These are phyloP conservation scores for Takakia lepidozioides DNA, from an alignment of 225 moss, liverwort and hornwort species.

Conservation along the genomic window DNA sequence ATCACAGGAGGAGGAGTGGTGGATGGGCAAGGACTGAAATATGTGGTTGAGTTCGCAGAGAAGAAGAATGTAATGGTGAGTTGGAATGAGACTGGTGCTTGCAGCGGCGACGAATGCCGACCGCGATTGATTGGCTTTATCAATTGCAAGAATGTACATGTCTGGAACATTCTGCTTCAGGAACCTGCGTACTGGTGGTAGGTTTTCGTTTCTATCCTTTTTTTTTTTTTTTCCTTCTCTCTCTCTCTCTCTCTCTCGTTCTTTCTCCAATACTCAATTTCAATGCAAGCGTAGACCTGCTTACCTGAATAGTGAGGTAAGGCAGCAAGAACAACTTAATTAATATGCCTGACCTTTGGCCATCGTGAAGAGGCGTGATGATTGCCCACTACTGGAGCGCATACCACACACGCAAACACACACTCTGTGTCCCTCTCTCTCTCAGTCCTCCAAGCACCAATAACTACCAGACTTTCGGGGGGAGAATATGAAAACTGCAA, in stretches of 20 bases:
- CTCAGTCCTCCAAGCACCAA: too few relatives aligned
- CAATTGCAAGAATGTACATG: conserved; percentile 53
- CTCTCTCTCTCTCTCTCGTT: not conserved
- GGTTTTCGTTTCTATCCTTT: not conserved
- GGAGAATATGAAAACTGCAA: too few relatives aligned
- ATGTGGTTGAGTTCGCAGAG: conserved; percentile 45
- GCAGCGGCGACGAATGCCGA: conserved; percentile 80
- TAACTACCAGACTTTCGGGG: too few relatives aligned
- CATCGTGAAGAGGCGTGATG: too few relatives aligned
- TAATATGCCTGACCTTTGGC: too few relatives aligned
- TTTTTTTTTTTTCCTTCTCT: not conserved
- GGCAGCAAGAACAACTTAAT: too few relatives aligned
- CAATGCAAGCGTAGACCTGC: too few relatives aligned
- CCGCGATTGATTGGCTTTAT: conserved; percentile 72
- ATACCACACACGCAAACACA: too few relatives aligned
- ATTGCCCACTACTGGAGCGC: too few relatives aligned
- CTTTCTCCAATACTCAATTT: too few relatives aligned
- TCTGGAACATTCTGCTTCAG: conserved; percentile 44
- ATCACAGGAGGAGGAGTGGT: conserved; percentile 68
- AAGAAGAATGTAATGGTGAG: conserved; percentile 92
- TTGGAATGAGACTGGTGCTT: conserved; percentile 78
- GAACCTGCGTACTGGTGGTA: conserved; percentile 94
- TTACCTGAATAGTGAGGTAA: too few relatives aligned
- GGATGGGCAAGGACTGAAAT: conserved; percentile 62
- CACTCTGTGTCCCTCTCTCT: too few relatives aligned